phyloP scores from a whole-genome alignment of 2,329 filamentous ascomycete genomes.

The Alternaria arbusti region DNA sequence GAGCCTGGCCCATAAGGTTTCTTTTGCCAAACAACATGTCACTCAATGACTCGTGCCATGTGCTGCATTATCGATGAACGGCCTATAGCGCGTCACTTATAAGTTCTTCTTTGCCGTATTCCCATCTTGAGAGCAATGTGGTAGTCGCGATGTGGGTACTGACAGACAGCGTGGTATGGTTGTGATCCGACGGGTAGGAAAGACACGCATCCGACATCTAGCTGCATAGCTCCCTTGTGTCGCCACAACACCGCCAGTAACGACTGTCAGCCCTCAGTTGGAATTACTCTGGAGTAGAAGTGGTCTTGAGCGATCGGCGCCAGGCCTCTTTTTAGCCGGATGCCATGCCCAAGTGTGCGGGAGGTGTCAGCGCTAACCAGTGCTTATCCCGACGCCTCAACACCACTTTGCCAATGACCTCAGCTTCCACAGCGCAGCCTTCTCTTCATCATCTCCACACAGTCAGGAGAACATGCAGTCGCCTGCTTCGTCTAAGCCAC shows the following conservation, averaged over 20 bases:
- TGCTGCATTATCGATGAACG: not conserved
- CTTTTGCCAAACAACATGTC: not conserved
- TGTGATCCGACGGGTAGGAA: not conserved
- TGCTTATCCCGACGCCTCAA: conserved; percentile 6
- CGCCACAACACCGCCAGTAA: not conserved
- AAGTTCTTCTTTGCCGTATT: not conserved
- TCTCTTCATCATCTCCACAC: not conserved
- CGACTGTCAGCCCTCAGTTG: not conserved
- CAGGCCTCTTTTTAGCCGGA: conserved; percentile 2
- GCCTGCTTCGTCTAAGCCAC: not conserved
- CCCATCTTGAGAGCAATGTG: not conserved
- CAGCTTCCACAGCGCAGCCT: not conserved
- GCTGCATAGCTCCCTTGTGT: not conserved
- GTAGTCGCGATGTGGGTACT: not conserved
- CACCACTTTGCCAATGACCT: not conserved
- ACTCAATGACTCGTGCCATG: not conserved
- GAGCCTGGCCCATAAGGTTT: not conserved
- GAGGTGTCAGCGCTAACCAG: not conserved
- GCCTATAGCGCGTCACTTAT: not conserved
- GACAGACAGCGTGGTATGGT: not conserved
- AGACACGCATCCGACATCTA: not conserved
- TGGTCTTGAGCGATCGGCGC: not conserved
- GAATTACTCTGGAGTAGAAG: not conserved
- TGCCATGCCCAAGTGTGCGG: not conserved
- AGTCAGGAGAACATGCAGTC: not conserved